These are phyloP conservation scores for Eremochloa ophiuroides DNA, from an alignment of 176 grass and related monocot species.

Conservation along the genomic window DNA sequence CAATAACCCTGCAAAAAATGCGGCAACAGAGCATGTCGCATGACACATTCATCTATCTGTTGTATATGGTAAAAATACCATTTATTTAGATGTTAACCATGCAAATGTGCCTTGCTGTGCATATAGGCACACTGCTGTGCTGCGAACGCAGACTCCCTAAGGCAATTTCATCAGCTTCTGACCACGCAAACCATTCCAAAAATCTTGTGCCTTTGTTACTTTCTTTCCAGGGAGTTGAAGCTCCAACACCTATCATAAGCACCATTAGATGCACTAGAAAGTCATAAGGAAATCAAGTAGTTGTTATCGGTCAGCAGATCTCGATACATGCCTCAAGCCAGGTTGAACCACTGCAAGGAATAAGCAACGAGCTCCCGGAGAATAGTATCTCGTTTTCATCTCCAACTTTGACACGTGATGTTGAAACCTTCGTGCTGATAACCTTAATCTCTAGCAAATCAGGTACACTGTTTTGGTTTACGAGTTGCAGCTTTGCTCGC, in stretches of 20 bases:
- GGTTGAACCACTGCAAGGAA: slow-evolving; percentile 64
- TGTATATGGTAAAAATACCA: neutral
- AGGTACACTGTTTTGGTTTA: slow-evolving; percentile 40
- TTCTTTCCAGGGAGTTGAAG: slow-evolving; percentile 94
- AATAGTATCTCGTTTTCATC: slow-evolving; percentile 64
- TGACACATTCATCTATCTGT: too few relatives aligned
- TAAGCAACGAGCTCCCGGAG: slow-evolving; percentile 58
- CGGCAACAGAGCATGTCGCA: neutral
- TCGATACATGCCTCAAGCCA: slow-evolving; percentile 68
- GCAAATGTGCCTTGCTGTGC: neutral
- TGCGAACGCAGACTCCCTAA: slow-evolving; percentile 22
- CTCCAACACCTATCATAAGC: slow-evolving; percentile 56
- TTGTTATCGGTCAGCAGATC: neutral
- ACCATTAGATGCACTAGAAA: neutral
- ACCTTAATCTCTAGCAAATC: slow-evolving; percentile 71
- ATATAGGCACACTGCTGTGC: neutral
- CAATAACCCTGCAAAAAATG: neutral
- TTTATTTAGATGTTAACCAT: neutral
- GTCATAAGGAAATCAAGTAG: neutral
- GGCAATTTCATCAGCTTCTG: slow-evolving; percentile 53
- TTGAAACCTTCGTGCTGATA: slow-evolving; percentile 60
- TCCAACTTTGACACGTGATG: slow-evolving; percentile 25
- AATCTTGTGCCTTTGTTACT: slow-evolving; percentile 65
- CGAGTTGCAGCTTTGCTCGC: slow-evolving; percentile 56
- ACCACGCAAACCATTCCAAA: slow-evolving; percentile 91